Conservation (phyloP, 1,284 basidiomycete genomes). For the Sphaerobolus stellatus region DNA sequence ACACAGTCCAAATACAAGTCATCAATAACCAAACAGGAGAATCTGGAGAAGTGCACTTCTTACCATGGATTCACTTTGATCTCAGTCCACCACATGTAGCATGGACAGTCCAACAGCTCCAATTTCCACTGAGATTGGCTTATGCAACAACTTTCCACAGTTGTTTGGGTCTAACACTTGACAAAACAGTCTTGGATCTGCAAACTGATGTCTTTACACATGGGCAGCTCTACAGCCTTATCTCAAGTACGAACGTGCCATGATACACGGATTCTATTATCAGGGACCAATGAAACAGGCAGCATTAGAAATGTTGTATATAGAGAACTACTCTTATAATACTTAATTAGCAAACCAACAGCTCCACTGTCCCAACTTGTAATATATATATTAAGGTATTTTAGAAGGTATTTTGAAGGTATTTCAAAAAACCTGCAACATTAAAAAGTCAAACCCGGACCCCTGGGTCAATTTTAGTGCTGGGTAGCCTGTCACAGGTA, state of each 20-base stretch:
- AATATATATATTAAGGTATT: no score
- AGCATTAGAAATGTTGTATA: no score
- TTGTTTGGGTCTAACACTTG: conserved; percentile 43
- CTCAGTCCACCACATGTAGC: conserved; percentile 26
- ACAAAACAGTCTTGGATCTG: conserved; percentile 37
- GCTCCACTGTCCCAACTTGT: no score
- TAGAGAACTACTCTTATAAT: no score
- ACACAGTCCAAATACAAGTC: background rate
- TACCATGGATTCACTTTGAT: conserved; percentile 37
- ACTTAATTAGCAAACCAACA: no score
- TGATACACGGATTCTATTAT: no score
- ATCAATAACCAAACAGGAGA: background rate
- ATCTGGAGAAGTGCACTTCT: background rate
- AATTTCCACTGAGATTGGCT: conserved; percentile 34
- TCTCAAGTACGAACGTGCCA: conserved; percentile 38
- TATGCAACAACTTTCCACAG: conserved; percentile 32
- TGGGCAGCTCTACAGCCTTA: conserved; percentile 44
- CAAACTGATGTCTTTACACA: conserved; percentile 39
- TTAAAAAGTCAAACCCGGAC: no score
- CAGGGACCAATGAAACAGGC: no score
- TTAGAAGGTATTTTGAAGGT: no score
- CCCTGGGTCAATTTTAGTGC: no score
- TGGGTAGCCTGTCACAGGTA: no score
- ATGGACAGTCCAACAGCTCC: conserved; percentile 34
- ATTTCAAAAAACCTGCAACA: no score